Evolutionary conservation across 305 asterid genomes (phyloP).

Genomic region (Petunia hybrid): DNA sequence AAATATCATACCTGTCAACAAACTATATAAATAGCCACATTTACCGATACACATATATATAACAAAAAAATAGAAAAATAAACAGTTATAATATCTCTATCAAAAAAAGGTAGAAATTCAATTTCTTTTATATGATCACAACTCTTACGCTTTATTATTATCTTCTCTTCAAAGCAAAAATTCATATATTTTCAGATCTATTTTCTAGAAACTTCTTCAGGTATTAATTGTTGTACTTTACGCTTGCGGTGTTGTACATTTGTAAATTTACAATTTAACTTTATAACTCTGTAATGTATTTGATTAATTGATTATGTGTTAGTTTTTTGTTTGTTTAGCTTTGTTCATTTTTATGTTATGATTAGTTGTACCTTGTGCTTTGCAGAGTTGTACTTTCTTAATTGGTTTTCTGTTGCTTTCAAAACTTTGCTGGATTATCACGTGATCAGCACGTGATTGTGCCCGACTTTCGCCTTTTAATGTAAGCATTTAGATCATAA

Average conservation of each 20-base stretch:
- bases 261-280: no score
- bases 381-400: neutral
- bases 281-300: no score
- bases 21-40: constrained; percentile 33
- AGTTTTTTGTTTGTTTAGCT: no score
- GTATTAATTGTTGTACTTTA: neutral
- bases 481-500: constrained; percentile 41
- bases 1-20: constrained; percentile 41
- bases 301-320: no score
- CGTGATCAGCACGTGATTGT: constrained; percentile 49
- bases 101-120: neutral
- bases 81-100: neutral
- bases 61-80: neutral
- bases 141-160: neutral
- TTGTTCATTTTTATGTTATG: no score
- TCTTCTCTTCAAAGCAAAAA: constrained; percentile 14
- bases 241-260: neutral
- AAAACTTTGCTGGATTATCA: constrained; percentile 43
- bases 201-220: constrained; percentile 41
- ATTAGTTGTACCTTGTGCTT: neutral
- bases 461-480: constrained; percentile 41
- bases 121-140: neutral
- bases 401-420: constrained; percentile 34
- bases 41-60: neutral
- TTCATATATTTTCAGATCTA: constrained; percentile 49